Conservation (phyloP, 495 filamentous ascomycete species). For the Wilcoxina mikolae region DNA sequence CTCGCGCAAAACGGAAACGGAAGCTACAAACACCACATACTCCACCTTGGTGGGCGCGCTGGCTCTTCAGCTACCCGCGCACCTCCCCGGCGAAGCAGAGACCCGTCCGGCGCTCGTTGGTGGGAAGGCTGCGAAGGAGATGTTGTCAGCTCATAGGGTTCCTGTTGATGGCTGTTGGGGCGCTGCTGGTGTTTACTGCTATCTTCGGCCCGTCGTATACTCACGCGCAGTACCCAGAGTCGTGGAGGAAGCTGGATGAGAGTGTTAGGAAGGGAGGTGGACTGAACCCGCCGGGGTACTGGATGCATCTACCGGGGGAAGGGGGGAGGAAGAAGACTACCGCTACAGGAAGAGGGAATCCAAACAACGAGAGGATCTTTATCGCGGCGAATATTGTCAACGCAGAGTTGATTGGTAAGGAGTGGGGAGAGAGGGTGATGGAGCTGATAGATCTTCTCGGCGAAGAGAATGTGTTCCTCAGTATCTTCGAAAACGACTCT, state of each 20-base stretch:
- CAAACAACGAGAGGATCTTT: conserved; percentile 51
- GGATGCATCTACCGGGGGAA: conserved; percentile 12
- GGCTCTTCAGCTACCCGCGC: not conserved
- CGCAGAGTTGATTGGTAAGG: conserved; percentile 43
- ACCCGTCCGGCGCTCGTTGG: not conserved
- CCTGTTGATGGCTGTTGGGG: conserved; percentile 6
- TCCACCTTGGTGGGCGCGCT: not conserved
- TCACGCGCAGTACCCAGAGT: conserved; percentile 34
- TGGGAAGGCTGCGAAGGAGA: not conserved
- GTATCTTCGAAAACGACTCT: conserved; percentile 59
- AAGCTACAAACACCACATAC: too few relatives aligned
- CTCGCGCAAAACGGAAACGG: not conserved
- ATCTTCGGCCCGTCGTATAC: conserved; percentile 49
- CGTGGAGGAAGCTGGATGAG: conserved; percentile 35
- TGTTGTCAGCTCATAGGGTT: not conserved
- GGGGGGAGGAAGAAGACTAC: conserved; percentile 26
- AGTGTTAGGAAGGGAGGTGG: conserved; percentile 24
- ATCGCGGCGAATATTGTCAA: conserved; percentile 66
- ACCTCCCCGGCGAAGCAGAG: not conserved
- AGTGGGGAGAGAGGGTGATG: conserved; percentile 51
- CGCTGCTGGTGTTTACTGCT: conserved; percentile 34
- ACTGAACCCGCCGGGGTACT: conserved; percentile 16
- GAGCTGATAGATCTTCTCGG: conserved; percentile 48
- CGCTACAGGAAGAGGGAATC: conserved; percentile 44
- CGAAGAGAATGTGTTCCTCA: conserved; percentile 41